These are phyloP conservation scores for Digitaria exilis DNA, from an alignment of 202 grass and related monocot genomes.

Conservation along the genomic window DNA sequence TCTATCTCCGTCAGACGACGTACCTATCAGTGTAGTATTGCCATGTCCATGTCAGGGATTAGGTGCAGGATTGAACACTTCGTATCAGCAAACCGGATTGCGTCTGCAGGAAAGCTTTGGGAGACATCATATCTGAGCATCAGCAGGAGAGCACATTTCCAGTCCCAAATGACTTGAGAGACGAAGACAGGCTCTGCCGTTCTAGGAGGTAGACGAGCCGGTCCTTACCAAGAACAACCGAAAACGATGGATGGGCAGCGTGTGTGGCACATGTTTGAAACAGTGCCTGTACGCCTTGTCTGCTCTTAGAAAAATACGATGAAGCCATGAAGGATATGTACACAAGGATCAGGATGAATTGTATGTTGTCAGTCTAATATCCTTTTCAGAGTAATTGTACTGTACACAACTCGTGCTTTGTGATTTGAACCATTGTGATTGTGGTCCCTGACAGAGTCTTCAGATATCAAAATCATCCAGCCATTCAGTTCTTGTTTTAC, in stretches of 20 bases:
- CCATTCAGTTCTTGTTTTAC: slow-evolving; percentile 5
- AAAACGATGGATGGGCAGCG: slow-evolving; percentile 37
- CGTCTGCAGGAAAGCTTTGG: slow-evolving; percentile 6
- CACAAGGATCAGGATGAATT: background rate
- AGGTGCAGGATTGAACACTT: slow-evolving; percentile 50
- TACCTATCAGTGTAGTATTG: slow-evolving; percentile 16
- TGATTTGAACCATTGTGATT: background rate
- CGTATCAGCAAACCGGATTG: slow-evolving; percentile 13
- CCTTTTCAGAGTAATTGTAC: background rate
- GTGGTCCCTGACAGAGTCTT: background rate
- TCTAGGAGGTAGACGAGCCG: slow-evolving; percentile 25
- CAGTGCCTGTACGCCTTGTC: slow-evolving; percentile 5
- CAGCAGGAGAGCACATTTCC: background rate
- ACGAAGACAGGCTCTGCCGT: slow-evolving; percentile 19
- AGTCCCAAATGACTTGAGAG: slow-evolving; percentile 28
- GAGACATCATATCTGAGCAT: slow-evolving; percentile 26
- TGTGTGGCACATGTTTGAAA: slow-evolving; percentile 27
- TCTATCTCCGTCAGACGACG: slow-evolving; percentile 31
- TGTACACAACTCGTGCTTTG: background rate
- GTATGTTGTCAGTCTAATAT: background rate
- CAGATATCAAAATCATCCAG: background rate
- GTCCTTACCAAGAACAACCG: slow-evolving; percentile 42
- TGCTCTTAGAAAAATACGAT: background rate
- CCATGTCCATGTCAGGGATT: slow-evolving; percentile 51
- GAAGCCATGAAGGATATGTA: background rate